phyloP scores from a whole-genome alignment of 75 land plant genomes.

The Chamaecyparis obtusa region DNA sequence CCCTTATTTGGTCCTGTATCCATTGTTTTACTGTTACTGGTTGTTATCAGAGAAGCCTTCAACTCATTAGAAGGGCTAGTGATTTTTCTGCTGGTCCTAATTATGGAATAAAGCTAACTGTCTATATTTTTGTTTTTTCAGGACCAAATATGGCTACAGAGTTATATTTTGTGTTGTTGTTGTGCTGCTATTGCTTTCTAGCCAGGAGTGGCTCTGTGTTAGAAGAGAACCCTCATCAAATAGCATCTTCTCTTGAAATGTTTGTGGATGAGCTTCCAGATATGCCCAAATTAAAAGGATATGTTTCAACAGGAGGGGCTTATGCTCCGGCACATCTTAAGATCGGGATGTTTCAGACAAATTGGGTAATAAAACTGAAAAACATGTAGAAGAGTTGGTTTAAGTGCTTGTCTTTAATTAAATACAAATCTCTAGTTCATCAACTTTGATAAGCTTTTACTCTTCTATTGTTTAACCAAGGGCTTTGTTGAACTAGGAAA shows the following conservation, averaged over 20 bases:
- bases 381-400: not conserved
- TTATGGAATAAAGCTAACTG: not conserved
- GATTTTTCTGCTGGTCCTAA: not conserved
- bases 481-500: not conserved
- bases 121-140: not conserved
- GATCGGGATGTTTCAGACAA: slow-evolving; percentile 68
- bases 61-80: not conserved
- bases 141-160: not conserved
- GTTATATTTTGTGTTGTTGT: not conserved
- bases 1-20: too few species aligned
- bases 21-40: too few species aligned
- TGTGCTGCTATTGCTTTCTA: not conserved
- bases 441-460: too few species aligned
- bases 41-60: too few species aligned
- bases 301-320: slow-evolving; percentile 13
- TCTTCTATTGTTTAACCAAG: not conserved
- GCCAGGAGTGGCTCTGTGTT: not conserved
- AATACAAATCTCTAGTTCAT: not conserved
- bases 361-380: slow-evolving; percentile 48
- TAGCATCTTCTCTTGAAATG: slow-evolving; percentile 20
- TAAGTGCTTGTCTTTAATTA: not conserved
- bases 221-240: not conserved
- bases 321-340: slow-evolving; percentile 29
- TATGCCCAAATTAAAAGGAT: slow-evolving; percentile 47
- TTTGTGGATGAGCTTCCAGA: slow-evolving; percentile 71